phyloP scores from a whole-genome alignment of 768 basidiomycete species.

The Suillus hirtellus region DNA sequence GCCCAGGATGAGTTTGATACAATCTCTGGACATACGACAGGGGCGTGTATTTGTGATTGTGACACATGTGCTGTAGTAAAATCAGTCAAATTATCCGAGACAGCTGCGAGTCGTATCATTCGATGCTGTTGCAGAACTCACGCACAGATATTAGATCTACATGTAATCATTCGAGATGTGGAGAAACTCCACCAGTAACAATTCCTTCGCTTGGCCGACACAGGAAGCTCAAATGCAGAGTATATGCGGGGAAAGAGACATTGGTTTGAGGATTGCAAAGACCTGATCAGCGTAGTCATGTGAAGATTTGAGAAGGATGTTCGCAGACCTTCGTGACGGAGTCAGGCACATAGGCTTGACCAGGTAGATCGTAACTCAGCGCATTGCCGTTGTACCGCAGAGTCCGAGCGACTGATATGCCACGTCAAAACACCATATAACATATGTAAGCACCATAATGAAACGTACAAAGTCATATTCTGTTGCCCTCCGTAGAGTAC shows the following conservation, averaged over 20 bases:
- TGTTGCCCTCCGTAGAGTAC: not conserved
- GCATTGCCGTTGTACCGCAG: not conserved
- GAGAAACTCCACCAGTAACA: not conserved
- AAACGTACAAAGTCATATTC: not conserved
- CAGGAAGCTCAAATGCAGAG: not conserved
- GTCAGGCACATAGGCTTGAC: not conserved
- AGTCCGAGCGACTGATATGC: not conserved
- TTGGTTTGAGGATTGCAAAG: not conserved
- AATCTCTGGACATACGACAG: not conserved
- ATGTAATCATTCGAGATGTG: not conserved
- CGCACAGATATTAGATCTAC: not conserved
- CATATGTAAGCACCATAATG: not conserved
- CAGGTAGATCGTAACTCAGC: not conserved
- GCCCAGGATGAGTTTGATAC: not conserved
- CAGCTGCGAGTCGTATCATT: not conserved
- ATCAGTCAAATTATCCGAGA: not conserved
- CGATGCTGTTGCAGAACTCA: not conserved
- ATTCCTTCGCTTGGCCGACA: not conserved
- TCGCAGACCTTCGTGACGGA: not conserved
- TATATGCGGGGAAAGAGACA: not conserved
- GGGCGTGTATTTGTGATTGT: not conserved
- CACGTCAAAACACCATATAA: not conserved
- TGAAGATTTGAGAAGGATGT: not conserved
- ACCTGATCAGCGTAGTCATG: not conserved
- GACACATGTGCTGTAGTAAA: not conserved